Base-by-base conservation (phyloP, 495 filamentous ascomycete species). In the Penicillium cataractarum region DNA sequence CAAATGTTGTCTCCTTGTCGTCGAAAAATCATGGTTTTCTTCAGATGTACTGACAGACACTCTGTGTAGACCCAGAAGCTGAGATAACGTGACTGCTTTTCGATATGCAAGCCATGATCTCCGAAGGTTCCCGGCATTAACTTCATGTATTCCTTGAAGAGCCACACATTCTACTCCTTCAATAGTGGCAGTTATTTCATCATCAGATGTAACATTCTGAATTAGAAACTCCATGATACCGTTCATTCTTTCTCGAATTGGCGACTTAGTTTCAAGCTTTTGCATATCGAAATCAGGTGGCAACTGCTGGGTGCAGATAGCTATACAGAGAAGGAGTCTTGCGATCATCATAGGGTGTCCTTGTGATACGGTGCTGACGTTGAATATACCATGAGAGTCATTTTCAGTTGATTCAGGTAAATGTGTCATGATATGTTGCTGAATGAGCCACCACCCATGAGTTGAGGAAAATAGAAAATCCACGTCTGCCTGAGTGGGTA, bases 141-240 rank as follows among this genome's bases (percentile, higher is more conserved):
- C 63, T 33, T 65, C 58, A 35, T 59, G 63, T 33, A 62, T 63
- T 60, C 58, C 66, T 24, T 65, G 54, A 8, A 68, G 55, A 24
- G 63, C 46, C 40, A 68, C 50, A 51, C 66, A 68, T 46, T 64
- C 58, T 29, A 68, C 40, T 9, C 66, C 62, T 29, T 68, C 63
- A 4, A 65, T 21, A 19, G 40, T 65, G 55, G 44, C 51, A 57
- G 53, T 58, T 24, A 53, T 8, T 6, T 51, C 46, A 7, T 60
- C 57, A 52, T 60, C 48, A 31, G 32, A 60, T 17, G 48, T 53
- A 21, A 60, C 48, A 12, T 50, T 52, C 12, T 24, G 33, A 2
- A 22, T 12, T 17, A 60, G 21, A 42, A 52, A 60, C 4, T 32
- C 57, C 0, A 39, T 53, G n/a, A 60, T 53, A 52, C 22, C 21